These are phyloP conservation scores for Cladosporium sp. DNA, from an alignment of 2,329 filamentous ascomycete species.

Conservation along the genomic window DNA sequence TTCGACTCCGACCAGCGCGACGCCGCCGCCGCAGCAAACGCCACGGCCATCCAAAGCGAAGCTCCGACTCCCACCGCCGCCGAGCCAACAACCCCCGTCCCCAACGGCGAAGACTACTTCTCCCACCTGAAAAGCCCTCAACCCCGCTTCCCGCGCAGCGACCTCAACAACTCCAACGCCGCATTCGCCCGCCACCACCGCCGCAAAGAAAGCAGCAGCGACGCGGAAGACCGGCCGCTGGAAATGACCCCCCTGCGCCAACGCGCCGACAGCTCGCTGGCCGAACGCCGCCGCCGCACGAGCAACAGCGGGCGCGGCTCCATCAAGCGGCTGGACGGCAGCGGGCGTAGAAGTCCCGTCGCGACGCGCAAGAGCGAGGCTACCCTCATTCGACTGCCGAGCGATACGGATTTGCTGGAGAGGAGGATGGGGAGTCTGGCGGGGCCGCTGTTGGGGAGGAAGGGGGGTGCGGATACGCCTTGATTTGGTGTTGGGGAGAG, in stretches of 20 bases:
- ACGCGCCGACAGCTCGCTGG: constrained; percentile 1
- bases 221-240: constrained; percentile 74
- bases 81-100: constrained; percentile 16
- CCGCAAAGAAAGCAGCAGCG: constrained; percentile 54
- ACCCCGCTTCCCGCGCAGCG: not conserved
- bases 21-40: constrained; percentile 20
- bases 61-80: constrained; percentile 17
- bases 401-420: constrained; percentile 45
- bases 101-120: constrained; percentile 25
- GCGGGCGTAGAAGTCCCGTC: constrained; percentile 26
- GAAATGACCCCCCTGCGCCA: constrained; percentile 56
- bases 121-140: constrained; percentile 15
- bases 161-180: too few species aligned
- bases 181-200: constrained; percentile 6
- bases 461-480: constrained; percentile 5
- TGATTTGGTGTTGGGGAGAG: too few species aligned
- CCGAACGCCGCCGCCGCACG: constrained; percentile 20
- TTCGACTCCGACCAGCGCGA: constrained; percentile 40
- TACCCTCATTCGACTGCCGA: constrained; percentile 43
- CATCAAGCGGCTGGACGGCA: constrained; percentile 23
- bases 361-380: constrained; percentile 28
- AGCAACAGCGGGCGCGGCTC: constrained; percentile 18
- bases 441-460: constrained; percentile 33
- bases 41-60: constrained; percentile 14
- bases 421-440: constrained; percentile 47